Conservation (phyloP, 257 asterid species). For the Solanum pinnatisectum region DNA sequence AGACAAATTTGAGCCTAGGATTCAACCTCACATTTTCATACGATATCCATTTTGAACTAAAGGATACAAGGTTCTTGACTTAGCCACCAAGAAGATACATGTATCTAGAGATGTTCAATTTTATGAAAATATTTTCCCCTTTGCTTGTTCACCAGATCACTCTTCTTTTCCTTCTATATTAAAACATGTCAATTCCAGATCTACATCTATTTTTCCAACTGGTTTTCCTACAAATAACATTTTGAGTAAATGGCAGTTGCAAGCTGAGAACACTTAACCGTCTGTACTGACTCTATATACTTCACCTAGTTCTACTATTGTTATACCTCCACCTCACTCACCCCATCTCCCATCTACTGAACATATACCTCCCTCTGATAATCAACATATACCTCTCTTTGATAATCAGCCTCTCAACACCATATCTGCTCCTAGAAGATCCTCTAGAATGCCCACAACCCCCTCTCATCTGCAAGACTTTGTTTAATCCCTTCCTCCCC, state of each 20-base stretch:
- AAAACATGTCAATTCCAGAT: too few species aligned
- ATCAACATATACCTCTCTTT: too few species aligned
- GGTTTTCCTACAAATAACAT: too few species aligned
- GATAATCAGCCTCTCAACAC: too few species aligned
- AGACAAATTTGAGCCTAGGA: not conserved
- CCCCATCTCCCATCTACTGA: too few species aligned
- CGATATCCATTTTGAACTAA: not conserved
- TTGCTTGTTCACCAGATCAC: not conserved
- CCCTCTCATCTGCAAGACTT: not conserved
- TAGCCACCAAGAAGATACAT: not conserved
- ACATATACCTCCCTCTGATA: too few species aligned
- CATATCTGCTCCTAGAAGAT: not conserved
- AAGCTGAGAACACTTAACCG: too few species aligned
- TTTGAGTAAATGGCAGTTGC: too few species aligned
- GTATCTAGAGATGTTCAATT: not conserved
- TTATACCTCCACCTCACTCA: too few species aligned
- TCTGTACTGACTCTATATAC: too few species aligned
- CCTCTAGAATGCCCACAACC: not conserved
- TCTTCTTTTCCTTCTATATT: not conserved
- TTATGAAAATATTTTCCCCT: not conserved
- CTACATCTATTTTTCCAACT: too few species aligned
- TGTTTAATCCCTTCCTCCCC: not conserved
- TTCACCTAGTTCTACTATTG: too few species aligned
- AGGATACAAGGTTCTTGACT: not conserved
- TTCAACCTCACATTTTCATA: not conserved